Percentiles rank a stretch among this genome's conserved stretches.
phyloP scores from a whole-genome alignment of 495 filamentous ascomycete species.

The Pseudoneurospora amorphoporcata region DNA sequence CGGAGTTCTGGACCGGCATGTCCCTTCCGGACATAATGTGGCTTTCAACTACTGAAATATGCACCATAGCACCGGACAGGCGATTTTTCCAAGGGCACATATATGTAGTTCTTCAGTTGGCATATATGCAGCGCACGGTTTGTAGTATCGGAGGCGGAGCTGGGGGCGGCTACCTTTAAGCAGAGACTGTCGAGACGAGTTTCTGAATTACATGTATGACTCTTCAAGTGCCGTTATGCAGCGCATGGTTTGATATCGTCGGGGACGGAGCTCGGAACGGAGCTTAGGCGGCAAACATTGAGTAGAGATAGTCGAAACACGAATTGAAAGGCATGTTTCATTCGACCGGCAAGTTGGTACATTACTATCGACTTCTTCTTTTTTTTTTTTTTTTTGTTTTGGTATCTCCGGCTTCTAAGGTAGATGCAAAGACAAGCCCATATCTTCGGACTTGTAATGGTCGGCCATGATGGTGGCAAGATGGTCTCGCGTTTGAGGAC shows the following conservation, averaged over 20 bases:
- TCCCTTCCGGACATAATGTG: background rate
- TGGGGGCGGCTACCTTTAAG: no score
- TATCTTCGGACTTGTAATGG: slow-evolving; percentile 77
- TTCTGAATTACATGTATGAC: background rate
- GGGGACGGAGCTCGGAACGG: background rate
- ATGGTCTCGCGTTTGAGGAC: slow-evolving; percentile 70
- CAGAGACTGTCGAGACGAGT: background rate
- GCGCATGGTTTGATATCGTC: background rate
- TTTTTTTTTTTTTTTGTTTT: background rate
- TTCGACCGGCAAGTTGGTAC: background rate
- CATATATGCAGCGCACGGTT: no score
- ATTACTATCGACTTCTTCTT: background rate
- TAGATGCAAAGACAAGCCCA: slow-evolving; percentile 44
- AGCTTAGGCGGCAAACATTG: background rate
- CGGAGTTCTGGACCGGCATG: background rate
- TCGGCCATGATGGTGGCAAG: slow-evolving; percentile 72
- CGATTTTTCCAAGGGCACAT: no score
- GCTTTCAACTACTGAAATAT: background rate
- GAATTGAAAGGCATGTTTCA: background rate
- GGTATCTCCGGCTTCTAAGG: background rate
- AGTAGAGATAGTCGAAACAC: background rate
- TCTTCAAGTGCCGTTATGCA: background rate
- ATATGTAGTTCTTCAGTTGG: no score
- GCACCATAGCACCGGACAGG: background rate
- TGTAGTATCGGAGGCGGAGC: no score